These are phyloP conservation scores for Nectriaceae sp. DNA, from an alignment of 2,329 filamentous ascomycete species.

Conservation along the genomic window DNA sequence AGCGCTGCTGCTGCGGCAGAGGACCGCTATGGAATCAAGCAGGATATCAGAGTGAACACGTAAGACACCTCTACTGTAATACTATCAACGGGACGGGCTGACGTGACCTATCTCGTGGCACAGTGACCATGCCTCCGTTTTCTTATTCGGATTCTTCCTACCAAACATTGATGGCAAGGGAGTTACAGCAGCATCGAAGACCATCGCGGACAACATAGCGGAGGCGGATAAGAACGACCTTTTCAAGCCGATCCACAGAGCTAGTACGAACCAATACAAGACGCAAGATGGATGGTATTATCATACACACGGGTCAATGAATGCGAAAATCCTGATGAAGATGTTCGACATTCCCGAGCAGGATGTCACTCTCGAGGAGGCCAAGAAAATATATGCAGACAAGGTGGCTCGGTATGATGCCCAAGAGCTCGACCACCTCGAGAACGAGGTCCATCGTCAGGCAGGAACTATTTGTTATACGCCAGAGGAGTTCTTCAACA, in stretches of 20 bases:
- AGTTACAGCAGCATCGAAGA: constrained; percentile 14
- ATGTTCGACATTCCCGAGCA: constrained; percentile 31
- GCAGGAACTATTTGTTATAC: constrained; percentile 32
- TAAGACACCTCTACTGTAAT: not conserved
- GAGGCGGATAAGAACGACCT: too few relatives aligned
- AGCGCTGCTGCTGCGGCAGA: not conserved
- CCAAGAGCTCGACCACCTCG: constrained; percentile 28
- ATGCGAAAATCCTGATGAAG: constrained; percentile 28
- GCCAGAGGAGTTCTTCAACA: constrained; percentile 31
- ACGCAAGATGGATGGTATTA: constrained; percentile 35
- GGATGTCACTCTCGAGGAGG: constrained; percentile 27
- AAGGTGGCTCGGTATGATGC: constrained; percentile 26
- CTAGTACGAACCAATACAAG: constrained; percentile 34
- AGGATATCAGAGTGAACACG: constrained; percentile 2
- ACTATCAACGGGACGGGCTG: not conserved
- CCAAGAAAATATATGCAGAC: constrained; percentile 21
- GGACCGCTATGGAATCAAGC: constrained; percentile 1
- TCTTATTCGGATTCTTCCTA: constrained; percentile 9
- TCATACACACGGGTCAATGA: constrained; percentile 34
- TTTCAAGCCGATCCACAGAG: constrained; percentile 31
- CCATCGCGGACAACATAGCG: constrained; percentile 11
- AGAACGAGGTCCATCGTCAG: constrained; percentile 34
- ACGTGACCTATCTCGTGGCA: not conserved
- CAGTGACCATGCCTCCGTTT: constrained; percentile 8
- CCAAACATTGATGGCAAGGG: constrained; percentile 9